phyloP scores from a whole-genome alignment of 495 filamentous ascomycete genomes.

The Tuber indicum region DNA sequence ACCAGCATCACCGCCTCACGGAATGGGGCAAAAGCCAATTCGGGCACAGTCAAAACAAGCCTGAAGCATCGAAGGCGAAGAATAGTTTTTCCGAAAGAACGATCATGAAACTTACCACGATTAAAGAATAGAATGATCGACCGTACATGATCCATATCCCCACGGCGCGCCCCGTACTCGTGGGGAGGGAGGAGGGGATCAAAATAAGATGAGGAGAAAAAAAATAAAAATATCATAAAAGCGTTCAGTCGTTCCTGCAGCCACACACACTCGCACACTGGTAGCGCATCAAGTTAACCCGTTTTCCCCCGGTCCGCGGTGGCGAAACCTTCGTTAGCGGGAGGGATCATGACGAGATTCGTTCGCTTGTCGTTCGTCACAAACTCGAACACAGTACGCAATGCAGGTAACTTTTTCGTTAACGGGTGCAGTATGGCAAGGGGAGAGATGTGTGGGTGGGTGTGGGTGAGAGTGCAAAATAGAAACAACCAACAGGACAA shows the following conservation, averaged over 20 bases:
- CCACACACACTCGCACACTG: background rate
- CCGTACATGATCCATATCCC: background rate
- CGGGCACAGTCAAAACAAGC: background rate
- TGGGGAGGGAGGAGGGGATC: background rate
- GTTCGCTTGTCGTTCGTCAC: slow-evolving; percentile 13
- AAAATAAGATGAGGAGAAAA: slow-evolving; percentile 8
- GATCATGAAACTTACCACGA: background rate
- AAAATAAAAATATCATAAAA: slow-evolving; percentile 11
- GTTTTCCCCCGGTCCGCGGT: slow-evolving; percentile 10
- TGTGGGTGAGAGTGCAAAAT: slow-evolving; percentile 22
- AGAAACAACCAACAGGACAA: slow-evolving; percentile 29
- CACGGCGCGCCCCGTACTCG: background rate
- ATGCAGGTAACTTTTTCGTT: slow-evolving; percentile 2
- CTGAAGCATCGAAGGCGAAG: background rate
- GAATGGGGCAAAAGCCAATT: background rate
- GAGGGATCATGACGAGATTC: slow-evolving; percentile 28
- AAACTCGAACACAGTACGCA: background rate
- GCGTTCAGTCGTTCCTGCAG: background rate
- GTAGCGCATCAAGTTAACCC: slow-evolving; percentile 7
- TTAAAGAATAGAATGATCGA: slow-evolving; percentile 4
- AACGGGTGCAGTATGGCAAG: slow-evolving; percentile 7
- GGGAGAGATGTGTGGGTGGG: slow-evolving; percentile 6
- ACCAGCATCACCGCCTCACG: background rate
- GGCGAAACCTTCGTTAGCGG: slow-evolving; percentile 7
- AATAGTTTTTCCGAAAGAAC: background rate